Percentiles rank a stretch among this genome's conserved stretches.
Conservation (phyloP, 768 basidiomycete species). For the Boletus edulis region DNA sequence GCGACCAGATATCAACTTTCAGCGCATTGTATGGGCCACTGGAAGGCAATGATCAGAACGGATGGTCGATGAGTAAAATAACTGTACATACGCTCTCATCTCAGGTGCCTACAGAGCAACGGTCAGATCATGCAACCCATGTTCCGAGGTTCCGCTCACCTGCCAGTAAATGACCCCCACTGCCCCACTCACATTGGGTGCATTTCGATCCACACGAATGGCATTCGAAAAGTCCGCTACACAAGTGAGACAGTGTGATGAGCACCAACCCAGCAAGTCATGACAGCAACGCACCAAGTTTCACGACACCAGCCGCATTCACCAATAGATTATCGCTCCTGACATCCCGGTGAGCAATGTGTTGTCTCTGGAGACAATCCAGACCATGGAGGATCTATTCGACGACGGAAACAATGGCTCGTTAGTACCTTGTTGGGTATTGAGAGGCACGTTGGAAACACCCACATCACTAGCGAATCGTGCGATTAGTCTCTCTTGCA, state of each 20-base stretch:
- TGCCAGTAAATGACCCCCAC: slow-evolving; percentile 84
- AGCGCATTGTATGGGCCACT: slow-evolving; percentile 72
- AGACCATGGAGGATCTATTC: slow-evolving; percentile 62
- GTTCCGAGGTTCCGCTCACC: slow-evolving; percentile 34
- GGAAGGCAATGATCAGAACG: slow-evolving; percentile 7
- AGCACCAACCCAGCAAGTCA: neutral
- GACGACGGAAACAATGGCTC: neutral
- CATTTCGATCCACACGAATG: slow-evolving; percentile 51
- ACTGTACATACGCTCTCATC: slow-evolving; percentile 56
- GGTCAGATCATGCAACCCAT: neutral
- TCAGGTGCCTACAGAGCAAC: slow-evolving; percentile 55
- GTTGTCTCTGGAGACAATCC: slow-evolving; percentile 58
- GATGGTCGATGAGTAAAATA: neutral
- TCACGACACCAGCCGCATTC: slow-evolving; percentile 65
- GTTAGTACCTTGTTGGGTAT: neutral
- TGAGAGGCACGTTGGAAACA: slow-evolving; percentile 13
- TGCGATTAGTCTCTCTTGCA: slow-evolving; percentile 70
- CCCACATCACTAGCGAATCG: slow-evolving; percentile 77
- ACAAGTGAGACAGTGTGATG: neutral
- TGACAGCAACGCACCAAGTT: slow-evolving; percentile 54
- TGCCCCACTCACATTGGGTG: slow-evolving; percentile 50
- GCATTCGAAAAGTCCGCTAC: slow-evolving; percentile 82
- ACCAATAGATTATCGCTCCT: slow-evolving; percentile 81
- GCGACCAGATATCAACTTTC: slow-evolving; percentile 77
- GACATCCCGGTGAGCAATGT: slow-evolving; percentile 80